Conservation (phyloP, 139 green algal genomes). For the Picochlorum sp. region DNA sequence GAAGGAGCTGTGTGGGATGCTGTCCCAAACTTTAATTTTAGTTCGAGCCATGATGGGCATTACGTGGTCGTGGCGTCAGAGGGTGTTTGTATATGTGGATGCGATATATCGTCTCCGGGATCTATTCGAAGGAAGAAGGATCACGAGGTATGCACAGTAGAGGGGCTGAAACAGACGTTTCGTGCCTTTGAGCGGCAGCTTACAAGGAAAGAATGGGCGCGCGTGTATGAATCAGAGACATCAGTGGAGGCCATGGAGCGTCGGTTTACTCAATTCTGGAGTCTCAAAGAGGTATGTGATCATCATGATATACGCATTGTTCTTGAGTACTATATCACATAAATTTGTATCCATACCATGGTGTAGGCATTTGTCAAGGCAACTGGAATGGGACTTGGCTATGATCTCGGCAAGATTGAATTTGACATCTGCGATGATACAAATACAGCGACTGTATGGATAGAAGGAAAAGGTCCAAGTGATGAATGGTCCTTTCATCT, state of each 20-base stretch:
- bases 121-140: slow-evolving; percentile 18
- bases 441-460: slow-evolving; percentile 7
- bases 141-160: background rate
- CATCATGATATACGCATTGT: too few relatives aligned
- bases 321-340: background rate
- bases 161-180: slow-evolving; percentile 17
- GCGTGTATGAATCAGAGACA: slow-evolving; percentile 13
- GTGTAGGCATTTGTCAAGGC: slow-evolving; percentile 63
- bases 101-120: slow-evolving; percentile 68
- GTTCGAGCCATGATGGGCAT: slow-evolving; percentile 48
- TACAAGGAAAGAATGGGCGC: slow-evolving; percentile 33
- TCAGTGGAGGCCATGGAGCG: slow-evolving; percentile 22
- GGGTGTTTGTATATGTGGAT: slow-evolving; percentile 53
- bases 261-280: slow-evolving; percentile 60
- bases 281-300: slow-evolving; percentile 64
- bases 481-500: slow-evolving; percentile 35
- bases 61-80: slow-evolving; percentile 71
- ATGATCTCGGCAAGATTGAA: slow-evolving; percentile 46
- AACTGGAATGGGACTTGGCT: slow-evolving; percentile 61
- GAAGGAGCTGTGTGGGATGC: background rate
- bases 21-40: slow-evolving; percentile 81
- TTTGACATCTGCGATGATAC: slow-evolving; percentile 38
- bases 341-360: too few relatives aligned
- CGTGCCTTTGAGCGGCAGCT: slow-evolving; percentile 31
- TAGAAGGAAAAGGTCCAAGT: slow-evolving; percentile 21